Evolutionary conservation across 768 basidiomycete species (phyloP), one percentile per base, ranked within the genome.

Genomic region (Stropharia rugosoannulata): DNA sequence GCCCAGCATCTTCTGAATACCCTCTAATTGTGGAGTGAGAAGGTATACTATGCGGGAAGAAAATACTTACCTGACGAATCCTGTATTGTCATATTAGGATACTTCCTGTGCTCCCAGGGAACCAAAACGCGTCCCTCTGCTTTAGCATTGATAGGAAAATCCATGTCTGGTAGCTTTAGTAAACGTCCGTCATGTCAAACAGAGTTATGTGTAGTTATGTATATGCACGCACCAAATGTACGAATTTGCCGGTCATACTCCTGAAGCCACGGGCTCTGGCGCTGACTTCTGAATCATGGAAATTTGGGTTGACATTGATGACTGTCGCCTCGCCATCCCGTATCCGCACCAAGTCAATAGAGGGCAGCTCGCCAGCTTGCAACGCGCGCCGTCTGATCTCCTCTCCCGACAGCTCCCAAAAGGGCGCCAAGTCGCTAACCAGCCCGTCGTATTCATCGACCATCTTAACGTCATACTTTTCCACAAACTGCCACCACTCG

Each of bases 91-190:
- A 86, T 69, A 66, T 95, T 95, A 5, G 89, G 81, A 64, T 82
- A 86, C 38, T 73, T 67, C n/a, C 78, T 77, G 62, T 91, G 84
- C 67, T 96, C 94, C 94, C 95, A 97, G 40, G 94, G 90, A 4
- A 96, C 87, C 12, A 99, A 77, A 7, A 99, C 85, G 13, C 97
- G 87, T 10, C 96, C 93, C 73, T 98, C 97, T 0, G 95, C 90
- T 73, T 89, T 90, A 19, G 90, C 85, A 63, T 98, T 98, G 72
- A 99, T 85, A 0, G 97, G 85, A 60, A 99, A 86, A 63, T 97
- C 90, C 87, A 99, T 87, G 74, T 98, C 86, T 11, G 96, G 95
- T 4, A 98, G 80, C 86, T 94, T 22, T 41, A 25, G 46, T 45
- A 0, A 27, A 7, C 25, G 54, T 56, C 38, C 44, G 38, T 39